phyloP scores from a whole-genome alignment of 345 rosid species.

The Tarenaya hassleriana region DNA sequence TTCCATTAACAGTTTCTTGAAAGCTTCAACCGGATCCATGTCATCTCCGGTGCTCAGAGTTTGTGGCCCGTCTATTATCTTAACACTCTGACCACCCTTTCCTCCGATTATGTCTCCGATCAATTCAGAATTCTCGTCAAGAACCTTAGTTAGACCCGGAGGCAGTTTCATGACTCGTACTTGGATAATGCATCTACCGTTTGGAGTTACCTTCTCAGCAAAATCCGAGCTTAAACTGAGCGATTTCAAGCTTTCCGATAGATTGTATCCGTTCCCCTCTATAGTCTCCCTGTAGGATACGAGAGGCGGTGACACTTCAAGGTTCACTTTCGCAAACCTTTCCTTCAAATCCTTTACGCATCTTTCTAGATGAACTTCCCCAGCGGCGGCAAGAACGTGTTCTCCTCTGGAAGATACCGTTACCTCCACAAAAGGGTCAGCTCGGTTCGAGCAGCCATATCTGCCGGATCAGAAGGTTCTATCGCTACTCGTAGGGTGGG shows the following conservation, averaged over 20 bases:
- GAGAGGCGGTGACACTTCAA: constrained; percentile 86
- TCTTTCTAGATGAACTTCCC: constrained; percentile 94
- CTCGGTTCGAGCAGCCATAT: constrained; percentile 69
- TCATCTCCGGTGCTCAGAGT: constrained; percentile 27
- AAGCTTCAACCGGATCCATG: constrained; percentile 49
- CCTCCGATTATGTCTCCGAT: constrained; percentile 67
- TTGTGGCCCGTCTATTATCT: constrained; percentile 39
- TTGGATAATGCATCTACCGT: constrained; percentile 65
- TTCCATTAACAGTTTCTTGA: constrained; percentile 47
- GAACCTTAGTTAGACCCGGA: constrained; percentile 58
- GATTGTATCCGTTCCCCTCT: constrained; percentile 56
- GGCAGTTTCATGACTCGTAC: constrained; percentile 87
- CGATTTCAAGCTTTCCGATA: constrained; percentile 53
- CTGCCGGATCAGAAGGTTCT: constrained; percentile 90
- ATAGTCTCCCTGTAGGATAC: constrained; percentile 88
- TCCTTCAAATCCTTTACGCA: constrained; percentile 86
- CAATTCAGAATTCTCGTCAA: constrained; percentile 70
- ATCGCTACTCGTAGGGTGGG: constrained; percentile 89
- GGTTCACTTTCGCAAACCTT: constrained; percentile 77
- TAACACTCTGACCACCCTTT: constrained; percentile 40
- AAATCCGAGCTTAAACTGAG: constrained; percentile 45
- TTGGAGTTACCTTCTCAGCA: constrained; percentile 70
- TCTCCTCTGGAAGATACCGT: constrained; percentile 89
- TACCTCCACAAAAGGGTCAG: constrained; percentile 92
- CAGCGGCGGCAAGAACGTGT: constrained; percentile 90